Percentiles rank a stretch among this genome's conserved stretches.
phyloP scores from a whole-genome alignment of 768 basidiomycete species.

The Psilocybe cubensis region DNA sequence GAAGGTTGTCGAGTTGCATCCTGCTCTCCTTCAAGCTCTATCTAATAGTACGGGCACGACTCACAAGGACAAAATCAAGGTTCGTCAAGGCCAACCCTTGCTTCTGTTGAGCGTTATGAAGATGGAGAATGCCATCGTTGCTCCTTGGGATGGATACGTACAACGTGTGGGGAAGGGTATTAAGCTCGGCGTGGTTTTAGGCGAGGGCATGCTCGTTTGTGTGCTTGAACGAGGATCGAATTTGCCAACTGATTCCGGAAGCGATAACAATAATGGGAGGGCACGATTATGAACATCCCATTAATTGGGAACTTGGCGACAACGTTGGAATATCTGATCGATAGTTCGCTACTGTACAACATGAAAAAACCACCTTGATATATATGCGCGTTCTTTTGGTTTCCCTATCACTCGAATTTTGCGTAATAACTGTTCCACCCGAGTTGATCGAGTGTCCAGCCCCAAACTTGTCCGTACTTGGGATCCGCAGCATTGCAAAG shows the following conservation, averaged over 20 bases:
- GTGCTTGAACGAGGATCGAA: conserved; percentile 15
- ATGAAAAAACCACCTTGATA: too few relatives aligned
- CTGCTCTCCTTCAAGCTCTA: conserved; percentile 15
- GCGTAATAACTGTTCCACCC: conserved; percentile 34
- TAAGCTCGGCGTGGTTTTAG: conserved; percentile 33
- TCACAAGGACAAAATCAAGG: conserved; percentile 1
- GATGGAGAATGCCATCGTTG: conserved; percentile 39
- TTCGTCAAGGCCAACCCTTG: conserved; percentile 37
- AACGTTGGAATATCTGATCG: too few relatives aligned
- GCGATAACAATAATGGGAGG: background rate
- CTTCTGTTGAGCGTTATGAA: conserved; percentile 43
- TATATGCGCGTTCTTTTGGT: too few relatives aligned
- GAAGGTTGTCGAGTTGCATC: conserved; percentile 39
- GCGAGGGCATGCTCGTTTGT: conserved; percentile 39
- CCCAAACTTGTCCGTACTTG: conserved; percentile 35
- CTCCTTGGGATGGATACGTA: conserved; percentile 33
- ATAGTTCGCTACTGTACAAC: too few relatives aligned
- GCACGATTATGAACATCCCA: background rate
- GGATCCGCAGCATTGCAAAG: conserved; percentile 42
- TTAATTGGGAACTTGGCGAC: too few relatives aligned
- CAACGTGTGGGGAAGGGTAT: conserved; percentile 35
- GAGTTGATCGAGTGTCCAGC: conserved; percentile 41
- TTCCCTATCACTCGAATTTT: background rate
- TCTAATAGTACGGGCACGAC: background rate
- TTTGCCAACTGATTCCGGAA: background rate